phyloP scores from a whole-genome alignment of 495 filamentous ascomycete species.

The Usnea hakonensis region DNA sequence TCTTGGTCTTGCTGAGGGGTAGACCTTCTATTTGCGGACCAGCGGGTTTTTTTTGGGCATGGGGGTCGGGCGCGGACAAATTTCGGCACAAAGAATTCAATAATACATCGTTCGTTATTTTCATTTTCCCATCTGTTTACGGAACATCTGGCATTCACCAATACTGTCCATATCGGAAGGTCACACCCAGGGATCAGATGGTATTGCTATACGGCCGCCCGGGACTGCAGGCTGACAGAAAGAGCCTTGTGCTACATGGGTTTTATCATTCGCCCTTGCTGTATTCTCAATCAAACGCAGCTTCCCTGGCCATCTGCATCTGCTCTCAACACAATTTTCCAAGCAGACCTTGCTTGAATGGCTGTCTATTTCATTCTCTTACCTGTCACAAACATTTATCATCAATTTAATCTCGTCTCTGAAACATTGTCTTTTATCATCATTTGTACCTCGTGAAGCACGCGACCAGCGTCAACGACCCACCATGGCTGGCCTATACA shows the following conservation, averaged over 20 bases:
- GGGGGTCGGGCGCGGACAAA: not conserved
- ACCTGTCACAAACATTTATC: not conserved
- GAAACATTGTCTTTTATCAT: not conserved
- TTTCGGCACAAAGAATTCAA: not conserved
- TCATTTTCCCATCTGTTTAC: not conserved
- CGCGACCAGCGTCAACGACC: slow-evolving; percentile 2
- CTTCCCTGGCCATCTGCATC: not conserved
- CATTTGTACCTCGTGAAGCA: not conserved
- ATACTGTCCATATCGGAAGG: not conserved
- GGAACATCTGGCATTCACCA: not conserved
- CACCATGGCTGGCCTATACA: slow-evolving; percentile 25
- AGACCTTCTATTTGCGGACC: not conserved
- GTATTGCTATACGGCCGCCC: not conserved
- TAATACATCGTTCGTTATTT: not conserved
- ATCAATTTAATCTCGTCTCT: not conserved
- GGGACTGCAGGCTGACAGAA: not conserved
- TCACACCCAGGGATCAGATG: not conserved
- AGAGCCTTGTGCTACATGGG: not conserved
- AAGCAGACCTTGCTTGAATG: not conserved
- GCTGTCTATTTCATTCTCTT: not conserved
- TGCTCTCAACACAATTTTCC: not conserved
- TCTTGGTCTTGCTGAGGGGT: not conserved
- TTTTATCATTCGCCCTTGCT: not conserved
- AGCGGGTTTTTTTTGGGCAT: too few relatives aligned
- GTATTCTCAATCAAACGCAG: not conserved